A percentile compares a stretch with the other conserved stretches of the same genome.
Conservation (phyloP, 2,329 filamentous ascomycete species). For the Seiridium cupressi region DNA sequence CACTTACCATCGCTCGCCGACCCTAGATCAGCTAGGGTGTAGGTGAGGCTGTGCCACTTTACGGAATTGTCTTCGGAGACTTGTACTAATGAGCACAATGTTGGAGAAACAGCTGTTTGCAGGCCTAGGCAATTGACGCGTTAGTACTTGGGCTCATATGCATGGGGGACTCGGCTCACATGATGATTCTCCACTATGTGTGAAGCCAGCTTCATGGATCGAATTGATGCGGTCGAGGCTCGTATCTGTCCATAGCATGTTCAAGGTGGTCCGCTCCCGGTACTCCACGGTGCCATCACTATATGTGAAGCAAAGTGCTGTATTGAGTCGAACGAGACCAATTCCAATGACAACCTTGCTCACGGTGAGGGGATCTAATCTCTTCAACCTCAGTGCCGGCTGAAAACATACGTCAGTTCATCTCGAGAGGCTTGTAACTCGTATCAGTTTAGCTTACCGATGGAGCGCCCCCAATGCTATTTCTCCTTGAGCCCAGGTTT, state of each 20-base stretch:
- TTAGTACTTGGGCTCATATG: not conserved
- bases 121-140: conserved; percentile 38
- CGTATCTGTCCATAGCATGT: conserved; percentile 61
- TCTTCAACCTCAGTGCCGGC: conserved; percentile 46
- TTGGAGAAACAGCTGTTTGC: conserved; percentile 61
- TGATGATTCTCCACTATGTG: conserved; percentile 63
- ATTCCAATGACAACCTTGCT: conserved; percentile 71
- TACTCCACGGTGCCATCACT: conserved; percentile 82
- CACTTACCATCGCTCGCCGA: conserved; percentile 47
- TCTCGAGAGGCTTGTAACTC: too few relatives aligned
- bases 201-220: conserved; percentile 75
- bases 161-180: conserved; percentile 44
- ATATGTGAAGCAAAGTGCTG: conserved; percentile 68
- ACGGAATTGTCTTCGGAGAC: conserved; percentile 57
- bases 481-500: conserved; percentile 65
- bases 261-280: conserved; percentile 72
- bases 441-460: conserved; percentile 13
- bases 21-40: conserved; percentile 46
- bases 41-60: conserved; percentile 56
- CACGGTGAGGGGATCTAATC: conserved; percentile 65
- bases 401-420: conserved; percentile 7
- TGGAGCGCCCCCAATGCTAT: conserved; percentile 36
- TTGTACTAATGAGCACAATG: conserved; percentile 56
- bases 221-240: conserved; percentile 66
- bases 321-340: conserved; percentile 67